Percentiles rank a stretch among this genome's conserved stretches.
These are phyloP conservation scores for Carex arenaria DNA, from an alignment of 202 grass and related monocot genomes.

Conservation along the genomic window DNA sequence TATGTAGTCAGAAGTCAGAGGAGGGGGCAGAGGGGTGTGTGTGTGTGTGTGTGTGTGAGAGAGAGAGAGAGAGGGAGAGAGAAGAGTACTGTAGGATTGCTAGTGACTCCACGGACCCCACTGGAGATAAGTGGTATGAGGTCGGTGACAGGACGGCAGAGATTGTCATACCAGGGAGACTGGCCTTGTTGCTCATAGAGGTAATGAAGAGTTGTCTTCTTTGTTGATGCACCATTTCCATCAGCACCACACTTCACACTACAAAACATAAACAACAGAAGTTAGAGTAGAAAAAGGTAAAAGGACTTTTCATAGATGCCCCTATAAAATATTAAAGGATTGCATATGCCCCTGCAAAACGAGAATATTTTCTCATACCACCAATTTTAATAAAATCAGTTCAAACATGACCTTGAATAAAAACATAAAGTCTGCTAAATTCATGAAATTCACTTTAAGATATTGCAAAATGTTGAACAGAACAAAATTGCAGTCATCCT, in stretches of 20 bases:
- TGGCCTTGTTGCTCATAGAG: conserved; percentile 88
- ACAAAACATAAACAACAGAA: conserved; percentile 4
- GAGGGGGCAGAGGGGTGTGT: no score
- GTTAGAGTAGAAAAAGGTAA: background rate
- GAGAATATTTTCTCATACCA: background rate
- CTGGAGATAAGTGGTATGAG: conserved; percentile 70
- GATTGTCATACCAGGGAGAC: conserved; percentile 98
- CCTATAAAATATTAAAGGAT: background rate
- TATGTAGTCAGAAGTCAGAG: background rate
- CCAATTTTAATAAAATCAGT: background rate
- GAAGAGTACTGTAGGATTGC: conserved; percentile 73
- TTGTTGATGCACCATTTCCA: conserved; percentile 59
- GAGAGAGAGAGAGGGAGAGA: background rate
- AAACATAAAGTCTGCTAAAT: background rate
- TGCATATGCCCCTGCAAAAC: background rate
- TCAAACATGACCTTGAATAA: background rate
- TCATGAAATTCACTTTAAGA: background rate
- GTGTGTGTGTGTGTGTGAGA: no score
- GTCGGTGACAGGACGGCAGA: conserved; percentile 89
- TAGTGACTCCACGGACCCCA: conserved; percentile 89
- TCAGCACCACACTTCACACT: conserved; percentile 60
- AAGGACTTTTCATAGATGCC: background rate
- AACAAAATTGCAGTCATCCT: background rate
- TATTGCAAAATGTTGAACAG: background rate
- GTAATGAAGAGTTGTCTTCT: conserved; percentile 72